Base-by-base conservation (phyloP, 1,139 yeast genomes). In the Trichomonascaceae sp. region DNA sequence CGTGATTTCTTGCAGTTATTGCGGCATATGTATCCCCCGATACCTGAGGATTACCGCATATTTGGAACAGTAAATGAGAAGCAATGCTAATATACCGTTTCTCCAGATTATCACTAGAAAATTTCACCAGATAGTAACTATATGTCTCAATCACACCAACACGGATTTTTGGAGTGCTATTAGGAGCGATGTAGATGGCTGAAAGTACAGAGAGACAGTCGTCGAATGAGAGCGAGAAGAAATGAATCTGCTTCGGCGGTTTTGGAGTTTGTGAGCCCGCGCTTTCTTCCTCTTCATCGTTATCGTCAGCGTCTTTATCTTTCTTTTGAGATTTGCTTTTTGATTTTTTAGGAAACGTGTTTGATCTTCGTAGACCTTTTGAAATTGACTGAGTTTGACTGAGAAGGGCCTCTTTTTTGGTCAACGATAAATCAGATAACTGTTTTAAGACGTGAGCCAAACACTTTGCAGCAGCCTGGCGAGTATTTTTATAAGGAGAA, bases 381-480 rank as follows among this genome's bases (percentile, higher is more conserved):
- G 46, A 27, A 18, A 30, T 43, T 7, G 48, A 27, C 44, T 43
- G 45, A 17, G 52, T 49, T 20, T 46, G 47, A 20, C 36, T 32
- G n/a, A 49, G 48, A 43, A 49, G 44, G 8, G 60, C 57, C 39
- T 57, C 63, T 30, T 58, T 59, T 49, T 60, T 64, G 10, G 62
- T 53, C 15, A 62, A 54, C 1, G 62, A 57, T 20, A 63, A 56
- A 13, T 58, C 58, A 10, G 58, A 49, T 15, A 67, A 57, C 30
- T 61, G 63, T 10, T 61, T 45, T 4, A 64, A 47, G 1, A 63
- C 63, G 8, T 58, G 53, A 1, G 71, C 69, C 58, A 68, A 60
- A 52, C 70, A 63, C 17, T 54, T 57, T 3, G 73, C 70, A 22
- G 72, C 73, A 8, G 71, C 58, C 47, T 61, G 61, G 2, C 74